Evolutionary conservation across 2,329 filamentous ascomycete genomes (phyloP).

Genomic region (Xylariales sp.): DNA sequence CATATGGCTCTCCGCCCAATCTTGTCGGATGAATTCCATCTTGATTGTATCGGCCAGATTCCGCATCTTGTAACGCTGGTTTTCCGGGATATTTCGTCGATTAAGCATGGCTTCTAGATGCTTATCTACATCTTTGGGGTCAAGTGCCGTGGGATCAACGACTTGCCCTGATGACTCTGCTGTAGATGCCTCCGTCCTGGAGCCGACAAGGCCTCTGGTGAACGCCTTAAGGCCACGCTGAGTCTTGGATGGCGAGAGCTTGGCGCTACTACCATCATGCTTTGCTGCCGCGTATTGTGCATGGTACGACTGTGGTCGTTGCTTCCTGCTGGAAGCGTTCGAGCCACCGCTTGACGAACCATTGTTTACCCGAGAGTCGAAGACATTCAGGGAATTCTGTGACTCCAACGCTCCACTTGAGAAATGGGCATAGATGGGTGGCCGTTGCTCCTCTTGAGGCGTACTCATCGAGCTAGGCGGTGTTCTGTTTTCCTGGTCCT

Average conservation of each 20-base stretch:
- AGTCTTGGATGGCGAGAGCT: constrained; percentile 30
- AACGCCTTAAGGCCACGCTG: constrained; percentile 37
- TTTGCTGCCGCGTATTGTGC: constrained; percentile 24
- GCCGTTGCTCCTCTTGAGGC: constrained; percentile 39
- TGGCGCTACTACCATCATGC: constrained; percentile 16
- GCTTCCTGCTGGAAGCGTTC: constrained; percentile 28
- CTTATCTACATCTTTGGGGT: constrained; percentile 50
- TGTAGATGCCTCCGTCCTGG: constrained; percentile 32
- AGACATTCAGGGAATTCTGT: constrained; percentile 13
- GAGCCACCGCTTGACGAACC: constrained; percentile 15
- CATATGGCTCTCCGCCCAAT: constrained; percentile 62
- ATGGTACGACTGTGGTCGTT: constrained; percentile 49
- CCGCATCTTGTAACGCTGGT: constrained; percentile 92
- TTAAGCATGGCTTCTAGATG: constrained; percentile 66
- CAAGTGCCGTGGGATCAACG: too few relatives aligned
- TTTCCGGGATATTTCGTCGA: constrained; percentile 86
- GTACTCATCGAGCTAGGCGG: constrained; percentile 46
- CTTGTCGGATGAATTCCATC: constrained; percentile 88
- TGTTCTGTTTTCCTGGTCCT: constrained; percentile 79
- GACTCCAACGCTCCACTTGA: constrained; percentile 32
- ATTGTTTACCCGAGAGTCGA: neutral
- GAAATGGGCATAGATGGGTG: constrained; percentile 82
- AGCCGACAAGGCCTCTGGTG: constrained; percentile 30
- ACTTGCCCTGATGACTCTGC: constrained; percentile 43
- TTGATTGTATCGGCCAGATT: constrained; percentile 86